phyloP scores from a whole-genome alignment of 768 basidiomycete species.

The Suillus placidus region DNA sequence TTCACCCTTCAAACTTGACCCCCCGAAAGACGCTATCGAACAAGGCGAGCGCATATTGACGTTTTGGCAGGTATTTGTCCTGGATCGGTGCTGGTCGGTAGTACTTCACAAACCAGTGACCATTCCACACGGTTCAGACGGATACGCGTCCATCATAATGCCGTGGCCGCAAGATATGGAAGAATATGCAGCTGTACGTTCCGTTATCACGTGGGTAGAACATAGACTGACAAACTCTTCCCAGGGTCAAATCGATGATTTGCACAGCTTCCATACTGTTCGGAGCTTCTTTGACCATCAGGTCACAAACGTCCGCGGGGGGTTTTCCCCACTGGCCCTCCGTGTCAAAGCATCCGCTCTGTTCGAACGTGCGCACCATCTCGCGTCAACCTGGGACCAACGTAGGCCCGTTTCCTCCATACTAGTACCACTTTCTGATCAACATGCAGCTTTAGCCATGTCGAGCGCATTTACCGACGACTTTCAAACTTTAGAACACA shows the following conservation, averaged over 20 bases:
- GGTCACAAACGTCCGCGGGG: conserved; percentile 47
- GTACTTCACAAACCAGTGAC: conserved; percentile 67
- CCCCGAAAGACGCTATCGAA: conserved; percentile 57
- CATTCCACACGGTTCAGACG: conserved; percentile 64
- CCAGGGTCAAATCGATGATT: conserved; percentile 61
- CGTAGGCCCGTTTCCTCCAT: conserved; percentile 40
- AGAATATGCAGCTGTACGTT: conserved; percentile 69
- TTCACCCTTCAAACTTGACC: conserved; percentile 51
- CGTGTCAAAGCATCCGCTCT: conserved; percentile 79
- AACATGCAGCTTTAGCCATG: conserved; percentile 44
- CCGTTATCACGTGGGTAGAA: conserved; percentile 11
- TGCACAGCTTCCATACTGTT: conserved; percentile 58
- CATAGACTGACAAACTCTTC: conserved; percentile 17
- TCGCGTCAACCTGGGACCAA: conserved; percentile 62
- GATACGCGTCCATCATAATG: conserved; percentile 61
- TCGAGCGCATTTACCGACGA: conserved; percentile 57
- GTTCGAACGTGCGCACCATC: conserved; percentile 64
- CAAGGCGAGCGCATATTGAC: conserved; percentile 73
- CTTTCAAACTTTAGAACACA: conserved; percentile 62
- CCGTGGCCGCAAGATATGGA: conserved; percentile 78
- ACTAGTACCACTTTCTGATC: conserved; percentile 24
- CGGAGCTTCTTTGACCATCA: conserved; percentile 65
- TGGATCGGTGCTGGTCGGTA: conserved; percentile 83
- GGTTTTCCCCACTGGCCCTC: conserved; percentile 65
- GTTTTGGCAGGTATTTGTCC: conserved; percentile 83